These are phyloP conservation scores for Hawksworthiomyces lignivorus DNA, from an alignment of 2,329 filamentous ascomycete species.

Conservation along the genomic window DNA sequence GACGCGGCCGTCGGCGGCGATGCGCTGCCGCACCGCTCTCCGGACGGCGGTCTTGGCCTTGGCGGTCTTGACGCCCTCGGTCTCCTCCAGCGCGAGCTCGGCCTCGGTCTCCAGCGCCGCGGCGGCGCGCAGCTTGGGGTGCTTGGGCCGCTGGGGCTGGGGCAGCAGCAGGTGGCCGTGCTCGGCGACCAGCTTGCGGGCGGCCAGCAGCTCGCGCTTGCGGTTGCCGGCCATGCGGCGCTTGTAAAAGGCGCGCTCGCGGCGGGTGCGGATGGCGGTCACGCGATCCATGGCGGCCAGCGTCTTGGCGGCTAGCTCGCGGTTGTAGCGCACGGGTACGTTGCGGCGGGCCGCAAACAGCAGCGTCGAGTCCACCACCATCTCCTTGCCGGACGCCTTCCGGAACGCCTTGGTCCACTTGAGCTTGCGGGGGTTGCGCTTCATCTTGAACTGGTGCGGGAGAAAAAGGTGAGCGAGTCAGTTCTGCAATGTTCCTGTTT, in stretches of 20 bases:
- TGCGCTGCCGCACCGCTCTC: constrained; percentile 29
- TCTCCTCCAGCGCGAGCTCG: constrained; percentile 26
- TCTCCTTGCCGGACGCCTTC: constrained; percentile 71
- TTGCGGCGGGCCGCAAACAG: constrained; percentile 90
- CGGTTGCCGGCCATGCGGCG: constrained; percentile 87
- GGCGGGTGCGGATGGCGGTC: constrained; percentile 70
- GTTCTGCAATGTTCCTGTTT: too few species aligned
- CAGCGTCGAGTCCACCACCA: constrained; percentile 91
- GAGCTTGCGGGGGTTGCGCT: constrained; percentile 92
- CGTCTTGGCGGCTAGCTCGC: constrained; percentile 79
- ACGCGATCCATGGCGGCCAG: constrained; percentile 89
- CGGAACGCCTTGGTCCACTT: constrained; percentile 96
- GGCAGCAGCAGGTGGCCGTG: constrained; percentile 86
- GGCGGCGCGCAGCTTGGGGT: constrained; percentile 45
- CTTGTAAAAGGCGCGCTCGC: constrained; percentile 92
- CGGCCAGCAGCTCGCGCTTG: constrained; percentile 67
- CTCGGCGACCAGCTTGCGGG: constrained; percentile 82
- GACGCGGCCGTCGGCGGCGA: constrained; percentile 29
- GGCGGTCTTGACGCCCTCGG: constrained; percentile 19
- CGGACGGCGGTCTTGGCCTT: constrained; percentile 20
- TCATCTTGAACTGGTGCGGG: constrained; percentile 73
- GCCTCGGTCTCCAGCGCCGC: constrained; percentile 32
- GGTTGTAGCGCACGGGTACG: constrained; percentile 90
- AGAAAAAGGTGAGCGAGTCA: not conserved
- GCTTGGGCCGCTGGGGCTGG: constrained; percentile 29